Evolutionary conservation across 768 basidiomycete species (phyloP).

Genomic region (Kwoniella bestiolae): DNA sequence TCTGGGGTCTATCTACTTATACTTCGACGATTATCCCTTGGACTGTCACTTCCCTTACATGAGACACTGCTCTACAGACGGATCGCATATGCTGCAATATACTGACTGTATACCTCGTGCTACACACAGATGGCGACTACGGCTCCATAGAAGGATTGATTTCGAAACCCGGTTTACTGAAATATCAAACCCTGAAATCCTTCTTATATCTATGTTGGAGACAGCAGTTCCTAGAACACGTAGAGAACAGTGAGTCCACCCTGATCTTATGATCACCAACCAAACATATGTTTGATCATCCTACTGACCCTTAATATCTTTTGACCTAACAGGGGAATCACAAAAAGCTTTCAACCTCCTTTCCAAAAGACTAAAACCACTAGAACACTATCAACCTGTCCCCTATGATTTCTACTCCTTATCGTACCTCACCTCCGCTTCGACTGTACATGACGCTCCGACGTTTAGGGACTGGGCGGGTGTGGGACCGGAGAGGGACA

Average conservation of each 20-base stretch:
- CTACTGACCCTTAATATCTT: no score
- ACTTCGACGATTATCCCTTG: no score
- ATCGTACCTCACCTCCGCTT: conserved; percentile 54
- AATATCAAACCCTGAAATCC: conserved; percentile 48
- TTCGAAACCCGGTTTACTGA: conserved; percentile 36
- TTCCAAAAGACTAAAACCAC: conserved; percentile 54
- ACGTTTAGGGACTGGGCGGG: conserved; percentile 54
- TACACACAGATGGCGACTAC: conserved; percentile 49
- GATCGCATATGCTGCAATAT: no score
- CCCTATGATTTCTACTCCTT: conserved; percentile 56
- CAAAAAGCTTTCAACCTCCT: conserved; percentile 56
- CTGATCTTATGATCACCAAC: background rate
- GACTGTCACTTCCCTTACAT: no score
- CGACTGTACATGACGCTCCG: conserved; percentile 53
- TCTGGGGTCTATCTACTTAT: no score
- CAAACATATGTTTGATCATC: no score
- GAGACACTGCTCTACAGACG: no score
- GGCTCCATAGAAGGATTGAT: conserved; percentile 44
- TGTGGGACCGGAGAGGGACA: conserved; percentile 47
- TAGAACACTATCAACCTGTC: conserved; percentile 56
- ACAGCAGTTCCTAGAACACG: conserved; percentile 55
- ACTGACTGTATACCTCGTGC: background rate
- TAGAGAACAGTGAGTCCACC: conserved; percentile 47
- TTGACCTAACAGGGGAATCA: conserved; percentile 47
- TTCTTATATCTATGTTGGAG: conserved; percentile 53